phyloP scores from a whole-genome alignment of 1,284 basidiomycete genomes.

The Thecaphora thlaspeos region DNA sequence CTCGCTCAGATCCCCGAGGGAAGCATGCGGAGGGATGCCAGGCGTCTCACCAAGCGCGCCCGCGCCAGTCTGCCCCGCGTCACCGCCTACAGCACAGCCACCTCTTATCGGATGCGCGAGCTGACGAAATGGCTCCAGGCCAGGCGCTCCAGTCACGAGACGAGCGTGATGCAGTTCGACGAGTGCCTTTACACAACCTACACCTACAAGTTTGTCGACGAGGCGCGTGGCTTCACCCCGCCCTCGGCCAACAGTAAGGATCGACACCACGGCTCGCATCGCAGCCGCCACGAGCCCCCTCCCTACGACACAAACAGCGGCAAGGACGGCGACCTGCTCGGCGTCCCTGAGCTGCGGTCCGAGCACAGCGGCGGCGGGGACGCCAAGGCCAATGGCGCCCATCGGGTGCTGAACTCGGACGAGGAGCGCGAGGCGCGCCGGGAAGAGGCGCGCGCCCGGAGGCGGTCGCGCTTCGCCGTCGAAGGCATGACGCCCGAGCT shows the following conservation, averaged over 20 bases:
- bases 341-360: constrained; percentile 46
- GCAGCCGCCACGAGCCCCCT: background rate
- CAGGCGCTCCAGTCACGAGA: constrained; percentile 75
- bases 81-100: constrained; percentile 90
- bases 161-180: constrained; percentile 59
- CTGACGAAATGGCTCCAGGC: constrained; percentile 85
- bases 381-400: background rate
- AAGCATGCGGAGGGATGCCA: constrained; percentile 84
- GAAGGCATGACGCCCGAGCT: constrained; percentile 49
- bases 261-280: background rate
- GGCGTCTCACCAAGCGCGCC: constrained; percentile 85
- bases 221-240: constrained; percentile 32
- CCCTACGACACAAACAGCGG: background rate
- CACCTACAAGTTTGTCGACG: constrained; percentile 53
- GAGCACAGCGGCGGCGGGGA: constrained; percentile 2
- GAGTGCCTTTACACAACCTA: constrained; percentile 57
- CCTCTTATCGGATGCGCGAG: constrained; percentile 81
- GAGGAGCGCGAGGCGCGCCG: constrained; percentile 4
- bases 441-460: constrained; percentile 3
- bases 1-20: constrained; percentile 75
- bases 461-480: constrained; percentile 29
- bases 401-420: background rate
- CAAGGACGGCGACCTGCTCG: constrained; percentile 51
- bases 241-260: background rate
- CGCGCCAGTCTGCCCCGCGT: constrained; percentile 90